phyloP scores from a whole-genome alignment of 2,329 filamentous ascomycete species.

The Xylariales sp. region DNA sequence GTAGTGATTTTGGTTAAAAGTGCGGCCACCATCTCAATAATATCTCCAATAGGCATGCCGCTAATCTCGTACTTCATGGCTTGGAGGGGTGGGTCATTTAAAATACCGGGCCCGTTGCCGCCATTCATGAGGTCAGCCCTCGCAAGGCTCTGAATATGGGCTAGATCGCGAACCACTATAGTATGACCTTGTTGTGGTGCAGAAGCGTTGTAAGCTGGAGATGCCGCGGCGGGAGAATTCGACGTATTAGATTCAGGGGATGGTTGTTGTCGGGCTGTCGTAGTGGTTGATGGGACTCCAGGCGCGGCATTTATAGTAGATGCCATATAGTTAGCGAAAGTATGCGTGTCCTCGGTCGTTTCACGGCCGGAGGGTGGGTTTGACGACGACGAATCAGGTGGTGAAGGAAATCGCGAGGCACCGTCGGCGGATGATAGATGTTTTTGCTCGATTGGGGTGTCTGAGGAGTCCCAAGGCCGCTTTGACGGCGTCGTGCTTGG shows the following conservation, averaged over 20 bases:
- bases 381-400: conserved; percentile 65
- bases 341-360: conserved; percentile 56
- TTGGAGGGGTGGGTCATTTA: conserved; percentile 63
- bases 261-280: conserved; percentile 48
- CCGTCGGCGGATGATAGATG: conserved; percentile 51
- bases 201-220: conserved; percentile 51
- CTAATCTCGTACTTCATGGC: conserved; percentile 90
- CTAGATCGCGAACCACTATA: conserved; percentile 87
- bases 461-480: conserved; percentile 47
- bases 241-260: conserved; percentile 47
- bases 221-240: conserved; percentile 42
- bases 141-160: conserved; percentile 90
- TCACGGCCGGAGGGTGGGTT: conserved; percentile 53
- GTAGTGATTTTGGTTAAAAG: conserved; percentile 96
- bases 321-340: conserved; percentile 60
- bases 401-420: conserved; percentile 64
- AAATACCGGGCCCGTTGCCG: conserved; percentile 59
- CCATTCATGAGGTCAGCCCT: conserved; percentile 76
- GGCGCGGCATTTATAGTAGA: conserved; percentile 51
- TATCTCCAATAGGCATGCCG: conserved; percentile 94
- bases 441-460: conserved; percentile 39
- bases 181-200: conserved; percentile 59
- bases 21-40: conserved; percentile 99
- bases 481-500: conserved; percentile 46
- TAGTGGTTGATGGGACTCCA: conserved; percentile 42